phyloP scores from a whole-genome alignment of 1,139 yeast species.

The Yamadazyma dushanensis region DNA sequence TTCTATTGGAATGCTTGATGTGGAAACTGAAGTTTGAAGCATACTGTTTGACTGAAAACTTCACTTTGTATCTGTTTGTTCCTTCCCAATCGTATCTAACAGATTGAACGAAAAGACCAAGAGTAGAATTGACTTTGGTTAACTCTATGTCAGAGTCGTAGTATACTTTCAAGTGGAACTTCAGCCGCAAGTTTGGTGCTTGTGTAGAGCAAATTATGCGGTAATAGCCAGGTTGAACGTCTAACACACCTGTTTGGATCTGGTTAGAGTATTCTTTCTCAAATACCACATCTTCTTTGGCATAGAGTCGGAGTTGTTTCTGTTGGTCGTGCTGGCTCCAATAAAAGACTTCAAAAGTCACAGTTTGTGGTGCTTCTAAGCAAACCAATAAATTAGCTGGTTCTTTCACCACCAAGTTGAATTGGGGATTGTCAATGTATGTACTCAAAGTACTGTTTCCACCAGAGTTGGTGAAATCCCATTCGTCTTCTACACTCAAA shows the following conservation, averaged over 20 bases:
- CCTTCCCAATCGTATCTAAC: conserved; percentile 36
- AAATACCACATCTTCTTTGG: conserved; percentile 27
- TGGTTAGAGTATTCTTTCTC: conserved; percentile 30
- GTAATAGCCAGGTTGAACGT: conserved; percentile 37
- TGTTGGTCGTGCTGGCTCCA: conserved; percentile 20
- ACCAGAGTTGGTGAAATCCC: conserved; percentile 53
- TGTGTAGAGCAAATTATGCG: conserved; percentile 35
- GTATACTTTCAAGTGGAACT: conserved; percentile 15
- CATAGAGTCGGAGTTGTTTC: conserved; percentile 26
- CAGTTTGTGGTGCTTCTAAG: conserved; percentile 22
- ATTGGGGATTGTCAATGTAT: conserved; percentile 67
- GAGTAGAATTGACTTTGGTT: conserved; percentile 22
- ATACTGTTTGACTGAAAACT: conserved; percentile 22
- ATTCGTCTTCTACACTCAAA: conserved; percentile 36
- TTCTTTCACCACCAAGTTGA: conserved; percentile 26
- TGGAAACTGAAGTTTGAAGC: conserved; percentile 28
- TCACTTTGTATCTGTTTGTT: conserved; percentile 35
- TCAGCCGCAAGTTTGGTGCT: conserved; percentile 14
- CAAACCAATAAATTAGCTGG: conserved; percentile 22
- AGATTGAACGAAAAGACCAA: conserved; percentile 38
- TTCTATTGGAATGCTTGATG: conserved; percentile 20
- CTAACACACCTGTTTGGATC: conserved; percentile 18
- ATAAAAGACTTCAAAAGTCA: conserved; percentile 47
- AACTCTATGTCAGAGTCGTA: conserved; percentile 10
- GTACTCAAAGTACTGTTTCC: conserved; percentile 56